Base-by-base conservation (phyloP, 257 asterid species). In the Nicotiana obtusifolia region DNA sequence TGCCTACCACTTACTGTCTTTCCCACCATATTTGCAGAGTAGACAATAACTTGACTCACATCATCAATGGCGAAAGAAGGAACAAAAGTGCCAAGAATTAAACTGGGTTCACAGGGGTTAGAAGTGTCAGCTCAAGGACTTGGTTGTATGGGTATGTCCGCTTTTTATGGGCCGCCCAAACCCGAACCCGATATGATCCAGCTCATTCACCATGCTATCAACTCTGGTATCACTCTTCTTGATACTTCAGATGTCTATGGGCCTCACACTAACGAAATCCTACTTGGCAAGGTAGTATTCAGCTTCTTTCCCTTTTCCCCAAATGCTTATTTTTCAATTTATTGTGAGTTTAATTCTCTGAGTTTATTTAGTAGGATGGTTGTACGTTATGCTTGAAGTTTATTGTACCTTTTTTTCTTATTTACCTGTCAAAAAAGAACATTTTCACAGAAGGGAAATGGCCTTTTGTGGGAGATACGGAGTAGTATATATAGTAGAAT, bases 101-200 rank as follows among this genome's bases (percentile, higher is more conserved):
- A 87, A 66, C 47, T 89, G 76, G 91, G 91, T 0, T 84, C 87
- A 1, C 87, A 83, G n/a, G 91, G 91, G 0, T 78, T 89, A 1
- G 86, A 87, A 68, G 86, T 87, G 4, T 89, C 91, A 20, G 83
- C 82, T 0, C 90, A 80, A 3, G 91, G 90, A 2, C 81, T 87
- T 41, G 91, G 90, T 0, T 89, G 90, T 49, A 84, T 89, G 90
- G 82, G 88, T 26, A 87, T 87, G 92, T 89, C 90, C 10, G 75
- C 85, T 47, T 64, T 53, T 73, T 89, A 89, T 37, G 90, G 92
- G 3, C 80, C 81, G 20, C 89, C 92, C 4, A 89, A 87, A 80
- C 91, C 89, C 33, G 88, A 88, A 15, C n/a, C 82, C 78, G 91
- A 88, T 4, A 88, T 85, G 91, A 83, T 88, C 59, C 53, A 87